These are phyloP conservation scores for Talaromyces thailandensis DNA, from an alignment of 495 filamentous ascomycete genomes.

Conservation along the genomic window DNA sequence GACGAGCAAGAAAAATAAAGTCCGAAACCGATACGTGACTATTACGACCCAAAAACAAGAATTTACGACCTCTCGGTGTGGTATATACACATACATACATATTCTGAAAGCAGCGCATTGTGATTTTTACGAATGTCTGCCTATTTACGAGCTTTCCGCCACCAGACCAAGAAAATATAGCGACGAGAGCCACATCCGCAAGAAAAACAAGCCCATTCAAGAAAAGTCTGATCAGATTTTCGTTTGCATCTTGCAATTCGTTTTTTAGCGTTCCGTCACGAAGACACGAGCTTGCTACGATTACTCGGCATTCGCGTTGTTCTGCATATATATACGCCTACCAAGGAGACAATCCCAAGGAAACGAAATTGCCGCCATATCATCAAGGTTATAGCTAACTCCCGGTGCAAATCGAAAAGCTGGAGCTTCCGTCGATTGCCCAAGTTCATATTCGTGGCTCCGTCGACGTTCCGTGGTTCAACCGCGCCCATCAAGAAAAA, in stretches of 20 bases:
- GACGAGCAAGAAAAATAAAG: not conserved
- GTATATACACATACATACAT: slow-evolving; percentile 5
- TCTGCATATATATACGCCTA: slow-evolving; percentile 16
- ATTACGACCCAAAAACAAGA: not conserved
- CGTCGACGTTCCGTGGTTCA: slow-evolving; percentile 70
- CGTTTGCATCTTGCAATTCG: slow-evolving; percentile 12
- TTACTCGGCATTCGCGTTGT: slow-evolving; percentile 10
- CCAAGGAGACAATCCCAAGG: not conserved
- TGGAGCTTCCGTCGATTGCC: slow-evolving; percentile 94
- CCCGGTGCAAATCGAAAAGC: slow-evolving; percentile 66
- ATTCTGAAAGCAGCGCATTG: not conserved
- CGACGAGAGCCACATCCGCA: slow-evolving; percentile 9
- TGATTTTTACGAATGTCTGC: slow-evolving; percentile 12
- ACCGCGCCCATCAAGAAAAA: slow-evolving; percentile 60
- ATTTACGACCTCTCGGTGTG: not conserved
- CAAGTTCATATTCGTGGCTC: slow-evolving; percentile 85
- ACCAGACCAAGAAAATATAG: slow-evolving; percentile 12
- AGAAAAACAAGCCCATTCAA: slow-evolving; percentile 9
- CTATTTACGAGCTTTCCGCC: slow-evolving; percentile 11
- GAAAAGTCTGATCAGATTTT: slow-evolving; percentile 11
- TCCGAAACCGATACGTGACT: not conserved
- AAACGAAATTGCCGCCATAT: not conserved
- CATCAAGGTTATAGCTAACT: not conserved
- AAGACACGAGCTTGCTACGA: slow-evolving; percentile 30
- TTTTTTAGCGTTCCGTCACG: slow-evolving; percentile 17